Percentiles rank a stretch among this genome's conserved stretches.
Evolutionary conservation across 2,329 filamentous ascomycete species (phyloP).

Genomic region (Colletotrichum liriopes): DNA sequence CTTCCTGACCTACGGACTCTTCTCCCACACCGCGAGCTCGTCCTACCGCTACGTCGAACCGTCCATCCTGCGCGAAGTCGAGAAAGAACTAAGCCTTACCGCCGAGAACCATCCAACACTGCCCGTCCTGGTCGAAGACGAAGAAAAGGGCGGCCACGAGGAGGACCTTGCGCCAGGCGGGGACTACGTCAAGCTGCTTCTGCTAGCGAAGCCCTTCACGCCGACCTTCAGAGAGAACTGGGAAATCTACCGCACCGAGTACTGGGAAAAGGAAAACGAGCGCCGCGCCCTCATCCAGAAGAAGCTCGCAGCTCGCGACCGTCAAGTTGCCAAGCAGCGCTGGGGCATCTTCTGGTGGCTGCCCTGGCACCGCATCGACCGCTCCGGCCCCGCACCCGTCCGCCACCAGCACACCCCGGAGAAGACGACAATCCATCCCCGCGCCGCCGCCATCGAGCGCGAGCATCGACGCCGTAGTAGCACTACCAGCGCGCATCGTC

Average conservation of each 20-base stretch:
- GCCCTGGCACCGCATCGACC: constrained; percentile 70
- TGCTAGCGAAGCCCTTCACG: constrained; percentile 95
- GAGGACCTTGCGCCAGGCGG: constrained; percentile 93
- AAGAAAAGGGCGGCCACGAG: constrained; percentile 80
- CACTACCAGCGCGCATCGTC: constrained; percentile 61
- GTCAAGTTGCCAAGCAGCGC: constrained; percentile 76
- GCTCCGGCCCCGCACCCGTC: constrained; percentile 44
- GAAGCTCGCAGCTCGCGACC: constrained; percentile 79
- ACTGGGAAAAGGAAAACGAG: constrained; percentile 98
- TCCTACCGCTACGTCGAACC: constrained; percentile 86
- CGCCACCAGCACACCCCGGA: constrained; percentile 55
- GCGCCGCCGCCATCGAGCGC: constrained; percentile 60
- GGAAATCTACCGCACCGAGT: constrained; percentile 94
- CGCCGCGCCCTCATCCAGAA: constrained; percentile 80
- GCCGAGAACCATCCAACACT: constrained; percentile 59
- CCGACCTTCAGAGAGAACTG: constrained; percentile 96
- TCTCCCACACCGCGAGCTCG: constrained; percentile 77
- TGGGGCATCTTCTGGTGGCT: constrained; percentile 91
- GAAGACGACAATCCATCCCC: constrained; percentile 56
- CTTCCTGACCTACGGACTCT: constrained; percentile 82
- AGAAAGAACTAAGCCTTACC: constrained; percentile 69
- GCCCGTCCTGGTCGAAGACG: constrained; percentile 65
- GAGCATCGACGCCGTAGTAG: constrained; percentile 65
- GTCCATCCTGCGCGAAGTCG: constrained; percentile 70
- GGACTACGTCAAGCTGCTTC: constrained; percentile 90